A percentile compares a stretch with the other conserved stretches of the same genome.
phyloP scores from a whole-genome alignment of 169 alveolate genomes.

The Cardiosporidium cionae region DNA sequence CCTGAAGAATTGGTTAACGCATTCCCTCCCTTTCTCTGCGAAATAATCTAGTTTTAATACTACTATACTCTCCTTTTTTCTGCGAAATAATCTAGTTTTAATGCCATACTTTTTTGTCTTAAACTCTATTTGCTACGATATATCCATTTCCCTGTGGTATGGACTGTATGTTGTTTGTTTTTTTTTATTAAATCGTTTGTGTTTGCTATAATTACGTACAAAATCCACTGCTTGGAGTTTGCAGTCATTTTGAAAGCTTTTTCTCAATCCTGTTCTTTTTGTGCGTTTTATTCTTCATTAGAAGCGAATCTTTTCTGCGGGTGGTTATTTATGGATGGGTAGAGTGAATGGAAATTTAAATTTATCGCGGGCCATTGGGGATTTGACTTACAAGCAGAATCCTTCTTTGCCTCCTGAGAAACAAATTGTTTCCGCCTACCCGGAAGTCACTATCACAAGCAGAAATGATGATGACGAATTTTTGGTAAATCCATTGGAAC shows the following conservation, averaged over 20 bases:
- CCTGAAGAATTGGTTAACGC: constrained; percentile 66
- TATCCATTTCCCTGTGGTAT: too few species aligned
- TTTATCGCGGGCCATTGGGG: constrained; percentile 51
- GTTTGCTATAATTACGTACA: not conserved
- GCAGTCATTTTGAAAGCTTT: not conserved
- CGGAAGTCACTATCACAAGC: constrained; percentile 36
- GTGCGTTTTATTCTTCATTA: too few species aligned
- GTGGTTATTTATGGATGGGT: constrained; percentile 35
- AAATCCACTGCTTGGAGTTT: not conserved
- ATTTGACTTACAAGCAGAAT: constrained; percentile 39
- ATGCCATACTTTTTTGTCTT: too few species aligned
- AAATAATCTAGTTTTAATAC: too few species aligned
- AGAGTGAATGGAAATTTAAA: constrained; percentile 52
- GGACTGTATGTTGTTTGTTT: not conserved
- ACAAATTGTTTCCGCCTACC: constrained; percentile 45
- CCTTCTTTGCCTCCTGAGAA: constrained; percentile 29
- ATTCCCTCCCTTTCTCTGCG: too few species aligned
- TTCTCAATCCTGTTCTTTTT: not conserved
- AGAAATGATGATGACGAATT: constrained; percentile 43
- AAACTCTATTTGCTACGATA: too few species aligned
- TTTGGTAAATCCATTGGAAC: constrained; percentile 4
- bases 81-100: too few species aligned
- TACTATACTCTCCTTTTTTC: too few species aligned
- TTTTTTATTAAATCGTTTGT: not conserved
- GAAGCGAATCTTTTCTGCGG: constrained; percentile 30